Evolutionary conservation across 768 basidiomycete genomes (phyloP), one percentile per base, ranked within the genome.

Genomic region (Termitomyces sp.): DNA sequence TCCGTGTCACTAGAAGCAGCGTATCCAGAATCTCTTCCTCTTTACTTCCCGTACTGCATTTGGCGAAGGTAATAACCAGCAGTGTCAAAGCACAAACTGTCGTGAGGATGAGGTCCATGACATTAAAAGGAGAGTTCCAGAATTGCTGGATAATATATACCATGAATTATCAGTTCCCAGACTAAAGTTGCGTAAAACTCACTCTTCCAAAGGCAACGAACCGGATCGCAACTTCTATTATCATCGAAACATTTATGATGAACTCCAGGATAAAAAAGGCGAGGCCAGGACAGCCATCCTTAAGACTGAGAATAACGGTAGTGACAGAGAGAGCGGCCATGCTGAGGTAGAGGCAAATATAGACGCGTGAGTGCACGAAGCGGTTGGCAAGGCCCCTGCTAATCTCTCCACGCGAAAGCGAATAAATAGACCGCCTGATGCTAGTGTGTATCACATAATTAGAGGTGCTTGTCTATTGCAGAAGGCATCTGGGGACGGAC

Each of bases 11-110:
- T 30, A 98, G 86, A 27, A 98, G 78, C 55, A 98, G 76, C 2
- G 93, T 97, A 69, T 98, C 97, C 50, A 98, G 81, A 1, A 98
- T 76, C 67, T 97, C 95, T 74, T 99, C 96, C 67, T 93, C 91
- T 74, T 92, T 93, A 70, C 90, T 93, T 39, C 85, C 84, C 33
- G 83, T 68, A 24, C 87, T 88, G 69, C 93, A 94, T 52, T 89
- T 86, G n/a, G 90, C 87, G 69, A 94, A 92, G 55, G 90, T 85
- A 49, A 98, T 84, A 20, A 98, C 85, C 34, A 95, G 78, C 49
- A 99, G 75, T 6, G 97, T 99, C 58, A 98, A 70, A 4, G 85
- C 88, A 69, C 96, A 98, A 75, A 99, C 92, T 31, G 83, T 63
- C 2, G 97, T 98, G 46, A 99, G 80, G 52, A 91, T 82, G 16